Base-by-base conservation (phyloP, 805 yeast species). In the Cyberlindnera lachancei region DNA sequence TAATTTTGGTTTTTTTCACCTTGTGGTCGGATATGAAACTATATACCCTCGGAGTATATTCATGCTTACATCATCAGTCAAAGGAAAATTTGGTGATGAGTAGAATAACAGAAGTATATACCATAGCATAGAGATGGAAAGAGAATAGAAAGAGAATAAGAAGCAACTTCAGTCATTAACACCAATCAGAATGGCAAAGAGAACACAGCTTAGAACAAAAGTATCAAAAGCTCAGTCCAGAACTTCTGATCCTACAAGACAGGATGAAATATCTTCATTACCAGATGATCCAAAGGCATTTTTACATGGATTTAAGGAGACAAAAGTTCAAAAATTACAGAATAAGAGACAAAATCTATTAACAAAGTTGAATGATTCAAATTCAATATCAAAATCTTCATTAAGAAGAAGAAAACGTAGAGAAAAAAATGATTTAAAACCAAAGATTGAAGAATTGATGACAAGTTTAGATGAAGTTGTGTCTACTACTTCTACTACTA, bases 361-460 rank as follows among this genome's bases (percentile, higher is more conserved):
- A 18, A 61, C 57, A 23, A 61, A 53, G 33, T 61, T 67, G 37
- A 45, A 52, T 22, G 48, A 48, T 18, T 59, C 57, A 6, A 49
- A 29, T 14, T 70, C 72, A 15, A 64, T 82, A 26, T 76, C 86
- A 15, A 82, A 81, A 50, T 75, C 85, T 6, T 63, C 86, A 0
- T 40, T 68, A 4, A 67, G 85, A 49, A 66, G 79, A 53, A 67
- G 85, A 42, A 77, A 78, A 45, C 73, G 83, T 42, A 71, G 67
- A 45, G 63, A 66, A 30, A 71, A 69, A 45, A 81, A 79, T 35
- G 73, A 77, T 42, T 59, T 83, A 38, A 72, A 71, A 45, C 85
- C 88, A 5, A 69, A 75, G 46, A 67, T 82, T 72, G 63, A 67
- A 33, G 92, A 82, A 42, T 55, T 82, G 27, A 58, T 76, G 34